Conservation (phyloP, 2,329 filamentous ascomycete species). For the Diaporthe humulicola region DNA sequence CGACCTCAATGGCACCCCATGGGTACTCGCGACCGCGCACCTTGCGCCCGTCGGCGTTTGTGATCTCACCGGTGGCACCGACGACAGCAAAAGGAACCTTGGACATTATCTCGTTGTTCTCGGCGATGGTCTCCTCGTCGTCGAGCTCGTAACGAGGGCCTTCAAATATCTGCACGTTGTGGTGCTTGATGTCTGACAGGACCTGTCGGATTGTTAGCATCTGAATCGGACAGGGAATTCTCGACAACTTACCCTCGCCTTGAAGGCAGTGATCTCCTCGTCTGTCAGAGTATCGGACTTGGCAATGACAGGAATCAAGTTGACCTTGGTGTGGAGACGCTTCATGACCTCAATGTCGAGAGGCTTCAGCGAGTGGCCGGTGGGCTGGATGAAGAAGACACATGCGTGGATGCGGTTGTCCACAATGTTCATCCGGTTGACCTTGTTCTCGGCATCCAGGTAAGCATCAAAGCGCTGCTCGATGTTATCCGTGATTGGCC, state of each 20-base stretch:
- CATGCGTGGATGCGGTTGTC: slow-evolving; percentile 99
- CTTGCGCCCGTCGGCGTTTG: slow-evolving; percentile 90
- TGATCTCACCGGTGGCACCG: slow-evolving; percentile 95
- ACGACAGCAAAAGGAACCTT: slow-evolving; percentile 99
- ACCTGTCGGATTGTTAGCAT: slow-evolving; percentile 71
- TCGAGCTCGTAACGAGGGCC: slow-evolving; percentile 98
- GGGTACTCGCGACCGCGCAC: slow-evolving; percentile 97
- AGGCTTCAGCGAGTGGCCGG: slow-evolving; percentile 97
- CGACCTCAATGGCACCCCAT: slow-evolving; percentile 98
- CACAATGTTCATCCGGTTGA: slow-evolving; percentile 99
- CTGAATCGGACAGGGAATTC: not conserved
- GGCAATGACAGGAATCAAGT: slow-evolving; percentile 98
- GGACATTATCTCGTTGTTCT: slow-evolving; percentile 99
- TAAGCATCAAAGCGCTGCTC: slow-evolving; percentile 99
- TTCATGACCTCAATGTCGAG: slow-evolving; percentile 99
- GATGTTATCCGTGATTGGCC: slow-evolving; percentile 99
- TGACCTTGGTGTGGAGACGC: slow-evolving; percentile 99
- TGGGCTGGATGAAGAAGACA: slow-evolving; percentile 99
- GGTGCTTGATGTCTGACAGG: slow-evolving; percentile 94
- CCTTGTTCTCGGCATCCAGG: slow-evolving; percentile 99
- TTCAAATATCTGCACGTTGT: slow-evolving; percentile 99
- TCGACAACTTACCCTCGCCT: slow-evolving; percentile 83
- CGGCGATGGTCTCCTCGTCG: slow-evolving; percentile 98
- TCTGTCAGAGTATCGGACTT: slow-evolving; percentile 99
- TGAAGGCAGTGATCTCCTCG: slow-evolving; percentile 94